Conservation (phyloP, 139 green algal genomes). For the Haematococcus sp. region DNA sequence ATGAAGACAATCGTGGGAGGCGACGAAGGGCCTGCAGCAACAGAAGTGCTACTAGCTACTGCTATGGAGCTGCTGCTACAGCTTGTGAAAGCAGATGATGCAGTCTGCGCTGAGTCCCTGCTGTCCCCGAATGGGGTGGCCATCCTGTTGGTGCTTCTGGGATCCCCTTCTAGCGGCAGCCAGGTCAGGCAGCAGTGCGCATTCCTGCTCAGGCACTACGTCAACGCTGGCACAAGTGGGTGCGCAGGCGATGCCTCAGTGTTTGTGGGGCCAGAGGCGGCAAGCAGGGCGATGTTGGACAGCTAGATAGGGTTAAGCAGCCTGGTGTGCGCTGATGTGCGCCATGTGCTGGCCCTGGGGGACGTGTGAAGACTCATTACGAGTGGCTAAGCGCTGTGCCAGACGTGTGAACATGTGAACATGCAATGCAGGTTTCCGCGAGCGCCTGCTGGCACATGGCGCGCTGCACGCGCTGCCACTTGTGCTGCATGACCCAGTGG, state of each 20-base stretch:
- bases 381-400: too few relatives aligned
- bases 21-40: background rate
- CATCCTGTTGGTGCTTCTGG: background rate
- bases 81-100: background rate
- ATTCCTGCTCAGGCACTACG: background rate
- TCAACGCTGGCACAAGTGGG: background rate
- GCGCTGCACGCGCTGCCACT: background rate
- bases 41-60: background rate
- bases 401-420: too few relatives aligned
- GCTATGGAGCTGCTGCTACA: background rate
- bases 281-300: too few relatives aligned
- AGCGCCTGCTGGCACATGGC: slow-evolving; percentile 1
- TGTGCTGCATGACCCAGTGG: background rate
- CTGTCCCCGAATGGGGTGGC: background rate
- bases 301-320: too few relatives aligned
- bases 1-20: background rate
- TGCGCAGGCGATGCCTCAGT: too few relatives aligned
- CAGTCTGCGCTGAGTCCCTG: background rate
- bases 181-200: slow-evolving; percentile 1
- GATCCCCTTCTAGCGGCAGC: background rate
- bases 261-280: too few relatives aligned
- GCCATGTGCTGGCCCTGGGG: too few relatives aligned
- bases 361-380: too few relatives aligned
- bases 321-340: too few relatives aligned
- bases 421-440: background rate